Evolutionary conservation across 352 stramenopile species (phyloP), one percentile per base, ranked within the genome.

Genomic region (Pythium dissimile): DNA sequence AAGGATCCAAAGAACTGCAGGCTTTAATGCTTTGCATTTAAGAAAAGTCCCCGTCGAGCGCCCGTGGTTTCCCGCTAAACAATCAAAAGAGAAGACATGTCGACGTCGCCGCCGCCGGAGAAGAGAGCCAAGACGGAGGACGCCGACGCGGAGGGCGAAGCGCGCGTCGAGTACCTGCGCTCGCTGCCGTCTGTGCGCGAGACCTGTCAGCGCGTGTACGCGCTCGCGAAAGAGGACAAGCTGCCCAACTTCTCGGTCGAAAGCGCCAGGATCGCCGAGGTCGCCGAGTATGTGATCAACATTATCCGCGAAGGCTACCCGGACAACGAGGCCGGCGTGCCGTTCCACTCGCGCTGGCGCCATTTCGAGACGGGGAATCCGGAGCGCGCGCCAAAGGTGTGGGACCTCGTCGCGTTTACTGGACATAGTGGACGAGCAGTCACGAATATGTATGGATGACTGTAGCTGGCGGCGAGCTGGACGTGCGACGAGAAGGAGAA

Each of bases 331-430:
- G 63, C 64, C 8, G 65, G 71, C 16, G 85, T 93, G 41, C 85
- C 85, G 0, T 93, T 90, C 64, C 85, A 94, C 65, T 92, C 81
- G 50, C 71, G 85, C 44, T 80, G 71, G 71, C 80, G 85, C 39
- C 85, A 95, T 62, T 93, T 95, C 46, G 85, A 95, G 67, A 81
- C 78, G 21, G 83, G 85, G 2, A 80, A 89, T 47, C 65, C 86
- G 27, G 57, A 83, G 9, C 80, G 85, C 9, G 67, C 88, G 5
- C 50, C 67, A 9, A 69, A 71, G 43, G 73, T 88, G n/a, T n/a
- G n/a, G n/a, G n/a, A n/a, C n/a, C n/a, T 16, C 31, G 58, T 64
- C 13, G 13, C 4, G 26, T 21, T 27, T 21, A 26, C 6, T 38
- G 16, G 7, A 37, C 12, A n/a, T 12, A 20, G n/a, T 11, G n/a